Base-by-base conservation (phyloP, 257 asterid species). In the Solanum pimpinellifolium region DNA sequence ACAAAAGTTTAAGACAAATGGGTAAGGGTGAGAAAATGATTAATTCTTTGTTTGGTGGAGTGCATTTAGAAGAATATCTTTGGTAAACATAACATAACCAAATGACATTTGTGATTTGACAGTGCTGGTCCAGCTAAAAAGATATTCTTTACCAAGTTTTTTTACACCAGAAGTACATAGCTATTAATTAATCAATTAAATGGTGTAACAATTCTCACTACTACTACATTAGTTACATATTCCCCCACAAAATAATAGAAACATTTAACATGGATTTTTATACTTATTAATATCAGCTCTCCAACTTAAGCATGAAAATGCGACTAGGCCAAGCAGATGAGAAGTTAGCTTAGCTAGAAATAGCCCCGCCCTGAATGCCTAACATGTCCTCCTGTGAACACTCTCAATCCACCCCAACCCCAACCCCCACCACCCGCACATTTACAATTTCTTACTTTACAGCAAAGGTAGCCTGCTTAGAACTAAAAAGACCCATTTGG, bases 1-100 rank as follows among this genome's bases (percentile, higher is more conserved):
- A 91, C 87, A 91, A 44, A 83, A 82, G 87, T 69, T 87, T 41
- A 84, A 82, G 35, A 25, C 68, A 80, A 47, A 80, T 6, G 44
- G 18, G n/a, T 1, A 80, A 27, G 42, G 10, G 29, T 80, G 42
- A 47, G 68, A 29, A 80, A 16, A 49, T 47, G 29, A 47, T 29
- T 47, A 47, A 80, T 80, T 68, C 44, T 18, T 47, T 80, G 27
- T 11, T 47, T 46, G 9, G 66, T 46, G 29, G n/a, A 47, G 85
- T 80, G 68, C 68, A 78, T 47, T 16, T 31, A 80, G 62, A 78
- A 78, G 11, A 42, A 47, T 16, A 78, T 78, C 42, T 78, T 78
- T 27, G 41, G 84, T 44, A 78, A 27, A 78, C 16, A 16, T 46
- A 78, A 3, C 84, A 78, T 46, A 46, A 78, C n/a, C 18, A 27